Conservation (phyloP, 1,284 basidiomycete genomes). For the Leccinum angustisporum region DNA sequence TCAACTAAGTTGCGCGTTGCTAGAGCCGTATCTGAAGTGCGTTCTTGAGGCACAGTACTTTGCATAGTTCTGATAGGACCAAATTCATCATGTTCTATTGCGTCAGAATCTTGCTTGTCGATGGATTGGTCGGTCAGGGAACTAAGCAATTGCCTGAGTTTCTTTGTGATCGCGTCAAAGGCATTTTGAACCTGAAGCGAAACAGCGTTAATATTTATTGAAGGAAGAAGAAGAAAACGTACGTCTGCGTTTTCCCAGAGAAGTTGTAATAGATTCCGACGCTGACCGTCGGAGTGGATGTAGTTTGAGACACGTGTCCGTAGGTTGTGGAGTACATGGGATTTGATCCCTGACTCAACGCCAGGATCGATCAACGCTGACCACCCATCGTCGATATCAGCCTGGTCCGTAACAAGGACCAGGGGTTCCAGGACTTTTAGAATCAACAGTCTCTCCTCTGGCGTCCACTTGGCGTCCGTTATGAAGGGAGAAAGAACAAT, state of each 20-base stretch:
- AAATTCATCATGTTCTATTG: conserved; percentile 64
- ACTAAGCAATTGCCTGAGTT: conserved; percentile 41
- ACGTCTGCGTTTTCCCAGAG: conserved; percentile 70
- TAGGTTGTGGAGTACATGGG: conserved; percentile 45
- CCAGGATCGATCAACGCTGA: conserved; percentile 64
- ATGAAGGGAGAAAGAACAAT: conserved; percentile 44
- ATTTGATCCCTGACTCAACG: conserved; percentile 64
- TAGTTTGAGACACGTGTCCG: conserved; percentile 19
- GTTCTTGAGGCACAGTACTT: conserved; percentile 27
- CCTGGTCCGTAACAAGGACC: conserved; percentile 34
- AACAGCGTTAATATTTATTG: neutral
- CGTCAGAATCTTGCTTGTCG: conserved; percentile 20
- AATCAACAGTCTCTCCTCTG: conserved; percentile 60
- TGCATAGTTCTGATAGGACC: conserved; percentile 52
- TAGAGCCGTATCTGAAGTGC: conserved; percentile 4
- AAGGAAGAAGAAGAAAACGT: conserved; percentile 20
- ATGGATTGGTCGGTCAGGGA: conserved; percentile 26
- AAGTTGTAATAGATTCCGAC: conserved; percentile 43
- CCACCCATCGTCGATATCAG: conserved; percentile 41
- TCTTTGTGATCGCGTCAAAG: conserved; percentile 40
- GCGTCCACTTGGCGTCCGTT: conserved; percentile 51
- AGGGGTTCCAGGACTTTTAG: conserved; percentile 67
- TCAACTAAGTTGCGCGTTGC: conserved; percentile 39
- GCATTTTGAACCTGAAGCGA: conserved; percentile 53
- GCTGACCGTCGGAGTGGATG: conserved; percentile 16